A percentile compares a stretch with the other conserved stretches of the same genome.
phyloP scores from a whole-genome alignment of 495 filamentous ascomycete genomes.

The Trichoderma orchidacearum region DNA sequence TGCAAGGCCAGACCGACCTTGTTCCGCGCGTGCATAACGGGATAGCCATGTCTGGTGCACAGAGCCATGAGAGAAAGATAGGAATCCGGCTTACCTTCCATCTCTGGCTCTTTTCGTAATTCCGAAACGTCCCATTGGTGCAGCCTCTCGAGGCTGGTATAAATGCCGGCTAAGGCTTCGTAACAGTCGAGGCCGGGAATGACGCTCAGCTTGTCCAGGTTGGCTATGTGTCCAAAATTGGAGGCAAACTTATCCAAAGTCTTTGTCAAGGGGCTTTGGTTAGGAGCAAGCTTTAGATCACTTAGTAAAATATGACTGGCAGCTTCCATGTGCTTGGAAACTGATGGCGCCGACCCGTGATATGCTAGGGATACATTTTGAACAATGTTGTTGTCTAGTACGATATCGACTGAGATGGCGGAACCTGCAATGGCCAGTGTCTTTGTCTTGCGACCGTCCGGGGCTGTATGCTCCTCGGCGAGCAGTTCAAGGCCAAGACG shows the following conservation, averaged over 20 bases:
- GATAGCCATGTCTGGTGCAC: constrained; percentile 59
- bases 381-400: constrained; percentile 35
- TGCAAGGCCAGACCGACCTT: constrained; percentile 67
- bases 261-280: constrained; percentile 40
- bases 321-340: constrained; percentile 32
- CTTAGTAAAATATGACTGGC: constrained; percentile 40
- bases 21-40: constrained; percentile 59
- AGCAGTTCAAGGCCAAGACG: constrained; percentile 58
- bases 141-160: constrained; percentile 46
- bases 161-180: constrained; percentile 74
- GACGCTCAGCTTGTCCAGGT: constrained; percentile 65
- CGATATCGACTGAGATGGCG: constrained; percentile 40
- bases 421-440: constrained; percentile 60
- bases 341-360: constrained; percentile 30
- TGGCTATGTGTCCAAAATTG: constrained; percentile 68
- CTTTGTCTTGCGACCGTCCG: constrained; percentile 24
- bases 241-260: constrained; percentile 56
- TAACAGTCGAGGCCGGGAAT: constrained; percentile 68
- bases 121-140: constrained; percentile 55
- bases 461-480: constrained; percentile 44
- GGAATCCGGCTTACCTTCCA: constrained; percentile 33
- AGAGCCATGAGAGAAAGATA: constrained; percentile 39
- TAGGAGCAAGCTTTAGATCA: constrained; percentile 31
- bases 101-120: constrained; percentile 33
- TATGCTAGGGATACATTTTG: constrained; percentile 30